Conservation (phyloP, 306 rosid species). For the Malus asiatica region DNA sequence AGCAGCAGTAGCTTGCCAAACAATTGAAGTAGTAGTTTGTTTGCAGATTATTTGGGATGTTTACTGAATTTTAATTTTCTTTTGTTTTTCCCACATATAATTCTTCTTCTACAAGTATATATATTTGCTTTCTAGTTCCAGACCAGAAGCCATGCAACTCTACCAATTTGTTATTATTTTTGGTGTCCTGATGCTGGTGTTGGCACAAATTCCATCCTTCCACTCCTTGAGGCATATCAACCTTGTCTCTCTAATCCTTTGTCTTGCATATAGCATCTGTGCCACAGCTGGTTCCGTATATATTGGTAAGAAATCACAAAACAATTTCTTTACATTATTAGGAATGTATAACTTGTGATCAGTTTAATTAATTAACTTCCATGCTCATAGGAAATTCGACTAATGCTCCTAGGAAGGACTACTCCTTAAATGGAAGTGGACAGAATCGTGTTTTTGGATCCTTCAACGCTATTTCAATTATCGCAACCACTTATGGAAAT, state of each 20-base stretch:
- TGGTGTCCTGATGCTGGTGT: constrained; percentile 37
- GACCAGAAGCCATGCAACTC: constrained; percentile 48
- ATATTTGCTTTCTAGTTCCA: constrained; percentile 28
- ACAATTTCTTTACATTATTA: not conserved
- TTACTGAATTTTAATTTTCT: not conserved
- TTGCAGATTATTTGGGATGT: too few relatives aligned
- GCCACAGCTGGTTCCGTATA: constrained; percentile 38
- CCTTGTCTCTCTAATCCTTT: constrained; percentile 44
- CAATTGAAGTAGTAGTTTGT: not conserved
- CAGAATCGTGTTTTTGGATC: constrained; percentile 30
- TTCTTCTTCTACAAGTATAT: constrained; percentile 31
- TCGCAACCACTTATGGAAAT: constrained; percentile 49
- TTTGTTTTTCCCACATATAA: too few relatives aligned
- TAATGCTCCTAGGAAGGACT: constrained; percentile 31
- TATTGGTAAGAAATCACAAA: constrained; percentile 34
- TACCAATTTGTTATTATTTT: constrained; percentile 41
- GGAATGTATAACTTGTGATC: not conserved
- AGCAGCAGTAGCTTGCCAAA: too few relatives aligned
- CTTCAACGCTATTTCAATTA: constrained; percentile 59
- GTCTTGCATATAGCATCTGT: constrained; percentile 36
- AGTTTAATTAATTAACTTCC: not conserved
- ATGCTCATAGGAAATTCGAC: constrained; percentile 36
- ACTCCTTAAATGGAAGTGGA: constrained; percentile 25
- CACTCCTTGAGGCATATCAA: constrained; percentile 59
- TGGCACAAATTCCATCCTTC: constrained; percentile 74